These are phyloP conservation scores for Abortiporus biennis DNA, from an alignment of 1,284 basidiomycete genomes.

Conservation along the genomic window DNA sequence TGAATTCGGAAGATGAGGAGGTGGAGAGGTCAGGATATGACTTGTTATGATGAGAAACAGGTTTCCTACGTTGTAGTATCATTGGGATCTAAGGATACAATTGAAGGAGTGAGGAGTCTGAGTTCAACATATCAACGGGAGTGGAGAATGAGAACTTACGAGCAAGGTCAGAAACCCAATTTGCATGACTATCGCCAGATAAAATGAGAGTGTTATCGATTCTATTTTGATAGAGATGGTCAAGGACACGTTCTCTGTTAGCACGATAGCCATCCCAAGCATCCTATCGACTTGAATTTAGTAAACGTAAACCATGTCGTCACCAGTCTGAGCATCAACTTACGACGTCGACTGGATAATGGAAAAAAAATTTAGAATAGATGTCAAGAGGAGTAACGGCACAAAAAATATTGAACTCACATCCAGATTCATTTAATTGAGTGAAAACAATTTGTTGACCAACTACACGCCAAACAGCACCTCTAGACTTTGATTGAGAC, in stretches of 20 bases:
- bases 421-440: constrained; percentile 37
- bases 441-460: constrained; percentile 55
- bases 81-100: constrained; percentile 33
- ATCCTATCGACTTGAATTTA: constrained; percentile 35
- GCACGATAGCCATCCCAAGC: constrained; percentile 63
- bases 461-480: constrained; percentile 54
- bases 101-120: neutral
- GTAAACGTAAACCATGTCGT: neutral
- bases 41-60: neutral
- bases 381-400: constrained; percentile 4
- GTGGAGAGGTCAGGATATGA: too few relatives aligned
- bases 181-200: constrained; percentile 62
- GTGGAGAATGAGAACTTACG: constrained; percentile 29
- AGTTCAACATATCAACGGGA: neutral
- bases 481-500: constrained; percentile 38
- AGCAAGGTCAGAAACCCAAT: constrained; percentile 54
- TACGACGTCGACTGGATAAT: constrained; percentile 18
- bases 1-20: constrained; percentile 7
- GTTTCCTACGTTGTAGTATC: constrained; percentile 38
- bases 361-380: constrained; percentile 5
- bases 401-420: constrained; percentile 23
- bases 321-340: neutral
- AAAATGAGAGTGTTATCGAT: constrained; percentile 57
- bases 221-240: constrained; percentile 44
- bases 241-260: constrained; percentile 51